Percentiles rank a stretch among this genome's conserved stretches.
Evolutionary conservation across 257 asterid species (phyloP).

Genomic region (Ocimum tenuiflorum): DNA sequence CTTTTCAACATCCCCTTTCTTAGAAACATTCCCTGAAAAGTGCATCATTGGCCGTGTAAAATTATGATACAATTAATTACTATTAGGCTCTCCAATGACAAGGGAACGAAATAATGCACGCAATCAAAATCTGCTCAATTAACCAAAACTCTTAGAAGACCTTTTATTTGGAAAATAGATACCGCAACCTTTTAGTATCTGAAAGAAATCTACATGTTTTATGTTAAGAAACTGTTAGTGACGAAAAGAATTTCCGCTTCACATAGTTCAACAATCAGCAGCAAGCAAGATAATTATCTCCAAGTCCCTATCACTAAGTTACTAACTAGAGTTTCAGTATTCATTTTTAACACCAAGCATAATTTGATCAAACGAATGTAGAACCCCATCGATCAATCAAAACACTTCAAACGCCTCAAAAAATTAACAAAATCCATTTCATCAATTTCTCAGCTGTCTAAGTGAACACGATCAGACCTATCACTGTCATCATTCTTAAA

Average conservation of each 20-base stretch:
- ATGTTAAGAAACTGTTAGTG: not conserved
- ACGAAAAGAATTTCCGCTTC: not conserved
- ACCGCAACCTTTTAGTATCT: not conserved
- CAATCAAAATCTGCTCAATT: not conserved
- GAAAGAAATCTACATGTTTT: not conserved
- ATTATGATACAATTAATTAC: not conserved
- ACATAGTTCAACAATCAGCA: not conserved
- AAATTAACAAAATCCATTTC: not conserved
- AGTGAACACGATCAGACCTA: not conserved
- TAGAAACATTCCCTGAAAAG: conserved; percentile 58
- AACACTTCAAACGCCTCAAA: conserved; percentile 6
- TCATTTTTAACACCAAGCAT: not conserved
- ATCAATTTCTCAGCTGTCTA: not conserved
- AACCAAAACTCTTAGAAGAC: not conserved
- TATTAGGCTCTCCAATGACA: not conserved
- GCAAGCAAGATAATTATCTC: not conserved
- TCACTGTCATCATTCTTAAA: not conserved
- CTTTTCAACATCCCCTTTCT: conserved; percentile 55
- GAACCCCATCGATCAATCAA: not conserved
- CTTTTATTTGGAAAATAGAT: not conserved
- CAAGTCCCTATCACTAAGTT: not conserved
- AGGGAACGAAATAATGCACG: not conserved
- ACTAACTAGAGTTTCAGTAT: not conserved
- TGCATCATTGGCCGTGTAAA: not conserved
- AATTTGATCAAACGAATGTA: too few relatives aligned